phyloP scores from a whole-genome alignment of 495 filamentous ascomycete species.

The Daldinia grandis region DNA sequence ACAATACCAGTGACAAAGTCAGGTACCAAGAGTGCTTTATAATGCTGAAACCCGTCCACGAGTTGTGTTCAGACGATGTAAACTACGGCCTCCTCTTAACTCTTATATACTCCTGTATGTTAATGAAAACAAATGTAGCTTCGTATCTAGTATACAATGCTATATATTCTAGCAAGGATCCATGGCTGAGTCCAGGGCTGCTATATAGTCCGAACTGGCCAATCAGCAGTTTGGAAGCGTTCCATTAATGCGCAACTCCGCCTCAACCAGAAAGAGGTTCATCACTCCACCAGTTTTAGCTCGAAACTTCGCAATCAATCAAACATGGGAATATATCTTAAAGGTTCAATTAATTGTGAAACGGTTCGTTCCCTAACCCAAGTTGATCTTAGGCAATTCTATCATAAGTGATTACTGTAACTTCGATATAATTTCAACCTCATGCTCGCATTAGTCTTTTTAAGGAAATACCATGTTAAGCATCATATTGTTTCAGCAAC shows the following conservation, averaged over 20 bases:
- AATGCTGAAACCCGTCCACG: neutral
- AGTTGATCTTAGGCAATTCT: neutral
- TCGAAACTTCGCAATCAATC: neutral
- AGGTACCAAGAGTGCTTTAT: neutral
- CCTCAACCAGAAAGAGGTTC: neutral
- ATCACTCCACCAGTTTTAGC: neutral
- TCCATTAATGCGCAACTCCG: conserved; percentile 2
- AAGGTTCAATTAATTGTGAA: neutral
- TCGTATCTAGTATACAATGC: neutral
- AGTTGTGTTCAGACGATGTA: neutral
- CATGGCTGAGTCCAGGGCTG: conserved; percentile 5
- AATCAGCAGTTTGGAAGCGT: conserved; percentile 13
- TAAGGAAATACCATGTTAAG: neutral
- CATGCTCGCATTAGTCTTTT: neutral
- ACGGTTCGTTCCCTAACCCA: neutral
- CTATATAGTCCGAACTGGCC: conserved; percentile 31
- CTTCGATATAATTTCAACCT: neutral
- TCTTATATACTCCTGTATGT: neutral
- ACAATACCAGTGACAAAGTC: no score
- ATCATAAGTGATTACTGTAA: neutral
- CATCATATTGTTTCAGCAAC: conserved; percentile 6
- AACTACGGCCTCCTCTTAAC: neutral
- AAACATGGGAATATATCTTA: neutral
- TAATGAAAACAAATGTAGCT: neutral
- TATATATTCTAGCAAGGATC: neutral